Percentiles rank a stretch among this genome's conserved stretches.
Conservation (phyloP, 306 rosid species). For the Trichosanthes cucumerina region DNA sequence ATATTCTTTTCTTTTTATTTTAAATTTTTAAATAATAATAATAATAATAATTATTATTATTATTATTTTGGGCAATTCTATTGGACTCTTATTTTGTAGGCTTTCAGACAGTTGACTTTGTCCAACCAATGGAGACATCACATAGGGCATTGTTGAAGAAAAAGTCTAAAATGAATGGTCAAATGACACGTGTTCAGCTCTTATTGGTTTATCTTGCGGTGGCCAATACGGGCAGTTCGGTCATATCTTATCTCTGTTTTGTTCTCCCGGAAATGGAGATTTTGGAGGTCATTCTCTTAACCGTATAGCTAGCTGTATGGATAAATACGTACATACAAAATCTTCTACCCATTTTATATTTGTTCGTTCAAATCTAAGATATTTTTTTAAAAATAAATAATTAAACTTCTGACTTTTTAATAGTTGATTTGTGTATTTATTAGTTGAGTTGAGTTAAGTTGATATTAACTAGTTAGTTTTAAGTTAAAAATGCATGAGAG, state of each 20-base stretch:
- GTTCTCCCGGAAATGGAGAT: neutral
- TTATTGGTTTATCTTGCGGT: neutral
- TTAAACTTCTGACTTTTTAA: too few relatives aligned
- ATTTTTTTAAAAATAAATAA: neutral
- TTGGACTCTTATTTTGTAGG: conserved; percentile 7
- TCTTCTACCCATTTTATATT: neutral
- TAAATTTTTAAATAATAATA: too few relatives aligned
- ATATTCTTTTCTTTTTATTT: neutral
- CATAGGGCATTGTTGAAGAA: neutral
- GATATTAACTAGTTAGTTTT: too few relatives aligned
- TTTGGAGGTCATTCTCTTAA: neutral
- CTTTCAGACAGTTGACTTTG: conserved; percentile 6
- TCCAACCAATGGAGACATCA: conserved; percentile 2
- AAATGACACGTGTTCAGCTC: neutral
- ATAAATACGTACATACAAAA: neutral
- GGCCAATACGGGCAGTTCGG: neutral
- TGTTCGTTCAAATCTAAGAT: neutral
- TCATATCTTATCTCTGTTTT: conserved; percentile 1
- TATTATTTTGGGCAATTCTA: neutral
- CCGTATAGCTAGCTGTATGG: neutral
- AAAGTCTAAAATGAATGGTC: neutral
- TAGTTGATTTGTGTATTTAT: too few relatives aligned
- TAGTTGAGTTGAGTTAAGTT: too few relatives aligned
- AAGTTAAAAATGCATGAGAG: too few relatives aligned
- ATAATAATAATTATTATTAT: neutral